A percentile compares a stretch with the other conserved stretches of the same genome.
Conservation (phyloP, 805 yeast genomes). For the Metschnikowia continentalis region DNA sequence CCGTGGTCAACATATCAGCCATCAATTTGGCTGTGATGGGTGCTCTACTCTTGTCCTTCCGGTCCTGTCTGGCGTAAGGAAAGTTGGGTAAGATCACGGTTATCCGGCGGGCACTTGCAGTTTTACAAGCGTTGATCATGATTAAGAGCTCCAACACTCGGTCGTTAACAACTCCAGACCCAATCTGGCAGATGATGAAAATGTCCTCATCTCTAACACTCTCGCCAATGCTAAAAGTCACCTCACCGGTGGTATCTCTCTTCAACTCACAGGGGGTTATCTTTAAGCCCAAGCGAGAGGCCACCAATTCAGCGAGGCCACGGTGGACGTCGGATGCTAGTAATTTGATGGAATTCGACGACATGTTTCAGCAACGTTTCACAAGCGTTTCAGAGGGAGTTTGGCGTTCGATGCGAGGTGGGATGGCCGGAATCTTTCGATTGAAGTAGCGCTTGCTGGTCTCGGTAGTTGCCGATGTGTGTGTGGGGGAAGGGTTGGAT, state of each 20-base stretch:
- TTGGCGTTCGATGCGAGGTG: background rate
- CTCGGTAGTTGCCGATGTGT: background rate
- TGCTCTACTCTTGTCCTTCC: slow-evolving; percentile 80
- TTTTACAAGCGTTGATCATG: slow-evolving; percentile 78
- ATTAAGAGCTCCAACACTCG: slow-evolving; percentile 68
- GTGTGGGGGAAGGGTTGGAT: slow-evolving; percentile 1
- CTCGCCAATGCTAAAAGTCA: slow-evolving; percentile 72
- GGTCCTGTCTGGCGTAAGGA: slow-evolving; percentile 86
- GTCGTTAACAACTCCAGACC: slow-evolving; percentile 73
- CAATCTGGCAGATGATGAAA: slow-evolving; percentile 73
- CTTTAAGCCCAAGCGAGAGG: slow-evolving; percentile 54
- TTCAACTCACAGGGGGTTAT: slow-evolving; percentile 61
- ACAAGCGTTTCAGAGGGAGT: background rate
- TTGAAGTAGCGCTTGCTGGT: background rate
- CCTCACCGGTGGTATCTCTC: slow-evolving; percentile 69
- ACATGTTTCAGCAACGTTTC: slow-evolving; percentile 41
- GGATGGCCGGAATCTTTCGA: background rate
- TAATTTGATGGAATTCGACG: slow-evolving; percentile 66
- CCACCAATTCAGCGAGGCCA: slow-evolving; percentile 65
- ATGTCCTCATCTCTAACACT: slow-evolving; percentile 84
- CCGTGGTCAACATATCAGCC: slow-evolving; percentile 78
- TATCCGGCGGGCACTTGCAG: slow-evolving; percentile 78
- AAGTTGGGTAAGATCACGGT: slow-evolving; percentile 81
- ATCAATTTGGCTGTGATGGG: slow-evolving; percentile 82
- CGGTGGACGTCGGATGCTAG: slow-evolving; percentile 67